Base-by-base conservation (phyloP, 257 asterid genomes). In the Paulownia fortunei region DNA sequence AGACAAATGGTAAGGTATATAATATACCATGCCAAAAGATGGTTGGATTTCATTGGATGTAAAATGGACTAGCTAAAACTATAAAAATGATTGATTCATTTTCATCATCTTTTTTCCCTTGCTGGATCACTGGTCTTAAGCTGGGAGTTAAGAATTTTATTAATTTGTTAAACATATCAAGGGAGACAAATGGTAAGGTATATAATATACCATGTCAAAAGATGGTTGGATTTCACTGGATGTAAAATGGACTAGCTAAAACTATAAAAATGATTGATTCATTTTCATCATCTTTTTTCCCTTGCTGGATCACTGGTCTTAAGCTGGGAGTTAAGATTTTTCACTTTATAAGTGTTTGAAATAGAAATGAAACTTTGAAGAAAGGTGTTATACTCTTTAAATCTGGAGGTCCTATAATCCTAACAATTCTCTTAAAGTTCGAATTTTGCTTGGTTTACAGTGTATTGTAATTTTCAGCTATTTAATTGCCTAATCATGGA, bases 401-500 rank as follows among this genome's bases (percentile, higher is more conserved):
- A 30, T 32, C 47, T 42, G 32, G 37, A 60, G 23, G 24, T 49
- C 51, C 63, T 76, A 64, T 44, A 49, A 59, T 76, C 67, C 8
- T 39, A 63, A 26, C 12, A n/a, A 12, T 52, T 52, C n/a, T 65
- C 76, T 18, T 46, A 23, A 34, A 3, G 32, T 30, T 70, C 52
- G n/a, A 21, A 51, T 19, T 24, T 21, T 54, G 72, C 34, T 47
- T 79, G 34, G 56, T 72, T 77, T n/a, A 37, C 52, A 7, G 8
- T 68, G n/a, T 11, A 21, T 64, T 60, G 23, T 52, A 68, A 59
- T 78, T 39, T 59, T 46, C 32, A 71, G 42, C 44, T 58, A 52
- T 65, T 6, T 55, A 63, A n/a, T 79, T 70, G 19, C 70, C 55
- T 69, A 52, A 76, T 75, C 75, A 26, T 74, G 36, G 68, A 60